Conservation (phyloP, 495 filamentous ascomycete genomes). For the Viridothelium virens region DNA sequence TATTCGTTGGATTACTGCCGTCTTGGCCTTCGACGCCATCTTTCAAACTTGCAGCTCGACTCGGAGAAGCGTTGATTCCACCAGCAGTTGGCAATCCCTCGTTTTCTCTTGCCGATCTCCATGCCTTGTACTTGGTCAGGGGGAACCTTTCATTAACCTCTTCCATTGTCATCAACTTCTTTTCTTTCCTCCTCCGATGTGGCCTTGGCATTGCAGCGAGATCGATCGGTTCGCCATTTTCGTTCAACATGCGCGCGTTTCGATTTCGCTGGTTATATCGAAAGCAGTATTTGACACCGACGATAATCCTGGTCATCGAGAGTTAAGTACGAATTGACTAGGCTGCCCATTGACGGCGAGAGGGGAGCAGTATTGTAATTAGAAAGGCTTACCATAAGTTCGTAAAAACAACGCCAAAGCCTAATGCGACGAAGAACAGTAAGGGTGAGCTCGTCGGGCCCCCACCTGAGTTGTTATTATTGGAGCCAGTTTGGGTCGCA, state of each 20-base stretch:
- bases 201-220: slow-evolving; percentile 68
- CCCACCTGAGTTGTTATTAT: slow-evolving; percentile 6
- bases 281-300: slow-evolving; percentile 99
- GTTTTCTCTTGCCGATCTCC: slow-evolving; percentile 74
- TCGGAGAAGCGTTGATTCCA: slow-evolving; percentile 71
- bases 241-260: slow-evolving; percentile 58
- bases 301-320: slow-evolving; percentile 71
- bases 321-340: neutral
- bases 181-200: slow-evolving; percentile 80
- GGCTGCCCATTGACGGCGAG: too few species aligned
- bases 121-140: slow-evolving; percentile 89
- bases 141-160: slow-evolving; percentile 98
- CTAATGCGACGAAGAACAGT: slow-evolving; percentile 93
- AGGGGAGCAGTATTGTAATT: neutral
- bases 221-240: slow-evolving; percentile 84
- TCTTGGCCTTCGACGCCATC: slow-evolving; percentile 49
- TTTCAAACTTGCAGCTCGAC: slow-evolving; percentile 54
- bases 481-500: neutral
- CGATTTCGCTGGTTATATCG: slow-evolving; percentile 94
- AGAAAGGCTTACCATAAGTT: slow-evolving; percentile 73
- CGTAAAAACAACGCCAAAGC: slow-evolving; percentile 97
- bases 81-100: slow-evolving; percentile 78
- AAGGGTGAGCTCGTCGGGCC: slow-evolving; percentile 80
- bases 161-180: slow-evolving; percentile 97
- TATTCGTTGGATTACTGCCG: slow-evolving; percentile 33